Evolutionary conservation across 306 rosid genomes (phyloP).

Genomic region (Quercus robur): DNA sequence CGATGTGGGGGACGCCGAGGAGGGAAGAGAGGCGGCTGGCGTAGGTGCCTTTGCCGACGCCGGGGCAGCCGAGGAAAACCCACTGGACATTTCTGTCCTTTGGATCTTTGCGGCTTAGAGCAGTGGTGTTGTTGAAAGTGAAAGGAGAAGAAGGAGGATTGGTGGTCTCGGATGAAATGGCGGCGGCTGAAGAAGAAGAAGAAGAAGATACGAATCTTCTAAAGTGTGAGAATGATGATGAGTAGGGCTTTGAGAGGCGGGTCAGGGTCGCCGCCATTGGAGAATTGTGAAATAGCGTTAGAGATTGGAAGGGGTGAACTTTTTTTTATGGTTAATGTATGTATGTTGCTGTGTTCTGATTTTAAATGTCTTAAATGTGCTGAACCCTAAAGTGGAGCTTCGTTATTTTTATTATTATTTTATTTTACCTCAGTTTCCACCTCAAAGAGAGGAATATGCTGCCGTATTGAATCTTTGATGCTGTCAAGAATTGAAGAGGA

Average conservation of each 20-base stretch:
- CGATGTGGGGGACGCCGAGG: conserved; percentile 80
- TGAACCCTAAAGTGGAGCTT: too few relatives aligned
- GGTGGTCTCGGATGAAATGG: conserved; percentile 28
- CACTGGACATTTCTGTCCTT: conserved; percentile 65
- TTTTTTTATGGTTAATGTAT: too few relatives aligned
- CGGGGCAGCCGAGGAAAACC: conserved; percentile 88
- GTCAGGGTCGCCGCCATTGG: conserved; percentile 81
- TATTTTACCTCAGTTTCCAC: too few relatives aligned
- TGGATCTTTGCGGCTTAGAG: conserved; percentile 31
- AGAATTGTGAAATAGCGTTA: neutral
- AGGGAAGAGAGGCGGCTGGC: conserved; percentile 83
- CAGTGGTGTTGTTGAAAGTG: conserved; percentile 10
- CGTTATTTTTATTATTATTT: too few relatives aligned
- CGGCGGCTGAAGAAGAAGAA: conserved; percentile 21
- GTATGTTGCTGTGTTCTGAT: too few relatives aligned
- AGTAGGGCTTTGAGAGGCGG: conserved; percentile 52
- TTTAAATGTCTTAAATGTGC: too few relatives aligned
- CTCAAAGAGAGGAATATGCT: neutral
- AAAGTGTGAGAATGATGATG: conserved; percentile 22
- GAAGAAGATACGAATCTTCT: conserved; percentile 25
- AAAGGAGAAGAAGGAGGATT: conserved; percentile 25
- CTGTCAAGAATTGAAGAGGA: neutral
- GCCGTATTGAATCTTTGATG: neutral
- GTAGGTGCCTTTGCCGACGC: conserved; percentile 94
- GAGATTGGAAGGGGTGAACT: too few relatives aligned